Evolutionary conservation across 345 rosid genomes (phyloP).

Genomic region (Gossypium arboreum): DNA sequence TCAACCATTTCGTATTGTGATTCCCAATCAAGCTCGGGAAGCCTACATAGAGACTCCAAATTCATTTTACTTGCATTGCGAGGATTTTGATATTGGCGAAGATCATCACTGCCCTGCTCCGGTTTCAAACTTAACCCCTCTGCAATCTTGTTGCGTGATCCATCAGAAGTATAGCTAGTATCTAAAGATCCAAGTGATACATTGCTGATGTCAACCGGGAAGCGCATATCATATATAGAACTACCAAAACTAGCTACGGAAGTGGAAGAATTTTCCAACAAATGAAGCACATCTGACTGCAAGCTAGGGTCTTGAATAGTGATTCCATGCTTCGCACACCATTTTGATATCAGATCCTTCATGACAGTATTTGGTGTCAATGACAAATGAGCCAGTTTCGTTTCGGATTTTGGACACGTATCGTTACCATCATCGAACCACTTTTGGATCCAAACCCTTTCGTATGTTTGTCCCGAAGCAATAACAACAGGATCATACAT

Average conservation of each 20-base stretch:
- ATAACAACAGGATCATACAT: conserved; percentile 90
- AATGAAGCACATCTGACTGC: conserved; percentile 13
- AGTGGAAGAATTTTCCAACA: conserved; percentile 38
- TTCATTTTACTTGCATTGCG: conserved; percentile 25
- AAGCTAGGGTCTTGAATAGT: conserved; percentile 46
- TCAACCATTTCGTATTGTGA: conserved; percentile 49
- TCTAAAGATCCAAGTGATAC: conserved; percentile 51
- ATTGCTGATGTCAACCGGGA: conserved; percentile 56
- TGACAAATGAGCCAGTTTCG: conserved; percentile 35
- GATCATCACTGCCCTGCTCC: conserved; percentile 25
- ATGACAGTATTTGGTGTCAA: conserved; percentile 47
- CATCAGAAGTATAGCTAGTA: conserved; percentile 39
- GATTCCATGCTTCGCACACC: conserved; percentile 55
- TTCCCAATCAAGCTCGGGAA: conserved; percentile 51
- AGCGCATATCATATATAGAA: conserved; percentile 48
- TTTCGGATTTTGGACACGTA: conserved; percentile 61
- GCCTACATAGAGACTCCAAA: conserved; percentile 39
- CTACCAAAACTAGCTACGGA: conserved; percentile 72
- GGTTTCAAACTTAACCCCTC: conserved; percentile 28
- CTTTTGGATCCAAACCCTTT: conserved; percentile 76
- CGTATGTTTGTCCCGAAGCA: conserved; percentile 84
- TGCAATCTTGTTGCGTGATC: conserved; percentile 32
- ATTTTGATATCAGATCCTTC: conserved; percentile 65
- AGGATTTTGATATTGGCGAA: conserved; percentile 22
- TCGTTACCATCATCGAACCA: conserved; percentile 78